Evolutionary conservation across 495 filamentous ascomycete species (phyloP), one percentile per base, ranked within the genome.

Genomic region (Hamigera avellanea): DNA sequence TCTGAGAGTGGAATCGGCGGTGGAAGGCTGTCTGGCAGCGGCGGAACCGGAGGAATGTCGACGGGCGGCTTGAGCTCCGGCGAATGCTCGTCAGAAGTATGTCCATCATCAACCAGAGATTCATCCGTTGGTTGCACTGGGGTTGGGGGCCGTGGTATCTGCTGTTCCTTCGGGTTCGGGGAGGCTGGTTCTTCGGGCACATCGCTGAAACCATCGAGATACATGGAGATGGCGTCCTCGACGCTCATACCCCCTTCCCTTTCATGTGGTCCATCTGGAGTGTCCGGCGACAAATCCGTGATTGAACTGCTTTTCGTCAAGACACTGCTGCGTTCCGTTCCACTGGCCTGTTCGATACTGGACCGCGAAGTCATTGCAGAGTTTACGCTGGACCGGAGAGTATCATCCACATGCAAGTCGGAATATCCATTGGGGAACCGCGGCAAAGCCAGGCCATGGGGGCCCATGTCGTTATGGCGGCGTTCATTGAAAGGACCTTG

Each of bases 201-300:
- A 31, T 83, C 79, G 37, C 67, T 67, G 59, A 91, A 89, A 0
- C 87, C 86, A 44, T 80, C 76, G 37, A 83, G 80, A 52, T 95
- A 95, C 82, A 95, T 87, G 12, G 80, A 84, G 59, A 95, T 91
- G 6, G 85, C 81, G 63, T 95, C 88, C 45, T 96, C 88, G 2
- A 94, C 73, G 42, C 80, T 93, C 69, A 87, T 81, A 3, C 75
- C 78, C 39, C 75, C 80, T 39, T 85, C 80, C 26, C 70, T 71
- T 6, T 68, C 64, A 26, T 68, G 71, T 38, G 67, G 61, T n/a
- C 54, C 61, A 37, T 69, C 65, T 40, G 62, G 69, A 19, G 61
- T 67, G 33, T 84, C 68, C 21, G 73, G 67, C n/a, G 73, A 83
- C 7, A 62, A 50, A 37, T 76, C 72, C 12, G 74, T 83, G 21